phyloP scores from a whole-genome alignment of 805 yeast genomes.

The Huiozyma sinensis region DNA sequence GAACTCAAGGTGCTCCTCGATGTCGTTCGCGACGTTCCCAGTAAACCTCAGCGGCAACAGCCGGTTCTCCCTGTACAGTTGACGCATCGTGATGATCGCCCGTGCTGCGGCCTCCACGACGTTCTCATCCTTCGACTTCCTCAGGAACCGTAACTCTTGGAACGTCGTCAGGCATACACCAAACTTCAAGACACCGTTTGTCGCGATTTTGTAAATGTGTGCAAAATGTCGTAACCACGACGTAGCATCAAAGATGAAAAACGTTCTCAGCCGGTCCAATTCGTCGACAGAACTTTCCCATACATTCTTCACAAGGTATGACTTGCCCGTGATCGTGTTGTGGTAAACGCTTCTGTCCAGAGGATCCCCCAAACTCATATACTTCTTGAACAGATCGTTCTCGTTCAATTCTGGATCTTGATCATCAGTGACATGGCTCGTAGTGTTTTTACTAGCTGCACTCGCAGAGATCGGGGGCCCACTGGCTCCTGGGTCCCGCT shows the following conservation, averaged over 20 bases:
- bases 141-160: conserved; percentile 61
- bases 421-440: background rate
- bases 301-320: conserved; percentile 1
- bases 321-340: conserved; percentile 1
- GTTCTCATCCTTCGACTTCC: conserved; percentile 61
- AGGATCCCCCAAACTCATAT: conserved; percentile 6
- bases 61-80: conserved; percentile 45
- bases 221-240: conserved; percentile 79
- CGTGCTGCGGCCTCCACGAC: conserved; percentile 74
- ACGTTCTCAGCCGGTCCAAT: conserved; percentile 47
- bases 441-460: background rate
- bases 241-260: conserved; percentile 62
- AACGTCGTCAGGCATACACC: conserved; percentile 67
- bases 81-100: conserved; percentile 64
- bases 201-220: conserved; percentile 55
- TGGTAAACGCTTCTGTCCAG: background rate
- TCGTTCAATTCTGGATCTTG: conserved; percentile 1
- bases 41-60: conserved; percentile 55
- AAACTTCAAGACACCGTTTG: conserved; percentile 46
- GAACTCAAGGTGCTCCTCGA: conserved; percentile 64
- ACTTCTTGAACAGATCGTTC: conserved; percentile 10
- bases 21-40: conserved; percentile 55
- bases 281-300: conserved; percentile 2
- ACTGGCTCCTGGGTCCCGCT: background rate
- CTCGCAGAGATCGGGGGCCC: too few relatives aligned